Evolutionary conservation across 1,139 yeast genomes (phyloP), one percentile per base, ranked within the genome.

Genomic region (Debaryomyces robertsiae): DNA sequence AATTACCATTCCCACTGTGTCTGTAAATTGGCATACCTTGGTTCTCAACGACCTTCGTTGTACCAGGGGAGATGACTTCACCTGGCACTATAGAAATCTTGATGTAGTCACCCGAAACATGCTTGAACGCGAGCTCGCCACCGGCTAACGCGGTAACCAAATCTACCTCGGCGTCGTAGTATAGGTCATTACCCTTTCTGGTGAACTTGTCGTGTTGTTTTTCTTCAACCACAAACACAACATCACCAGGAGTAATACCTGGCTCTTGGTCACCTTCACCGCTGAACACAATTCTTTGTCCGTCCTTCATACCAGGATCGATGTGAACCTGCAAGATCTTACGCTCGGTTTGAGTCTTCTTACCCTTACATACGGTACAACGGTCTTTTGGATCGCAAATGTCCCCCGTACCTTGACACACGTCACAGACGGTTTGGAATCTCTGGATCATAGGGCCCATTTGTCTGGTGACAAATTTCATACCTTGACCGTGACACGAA

Each of bases 391-490:
- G 79, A 63, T 85, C 84, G 61, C 90, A 79, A 50, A 84, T 85
- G 63, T 87, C 95, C 62, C 99, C 99, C 46, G 85, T 77, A 63
- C 98, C 98, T 53, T 80, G 73, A 83, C 99, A 93, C 47, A 72
- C 84, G 53, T 88, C 94, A 84, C 99, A 93, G 44, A 82, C 84
- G 30, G 95, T 84, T 73, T 93, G 98, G 81, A 87, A 87, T 76
- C 97, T 84, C 75, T 93, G 99, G 59, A 93, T 85, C 94, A 93
- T 90, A 50, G 96, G 97, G 54, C 99, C 99, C 97, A 93, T 91
- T 69, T 93, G 98, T 75, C 96, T 87, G 44, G 97, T 89, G 55
- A 91, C 85, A 55, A 93, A 85, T 68, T 82, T 88, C 67, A 85
- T 74, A 79, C 99, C 99, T 58, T 79, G 78, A 69, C 99, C 99